These are phyloP conservation scores for Penicillium sp. DNA, from an alignment of 2,329 filamentous ascomycete species.

Conservation along the genomic window DNA sequence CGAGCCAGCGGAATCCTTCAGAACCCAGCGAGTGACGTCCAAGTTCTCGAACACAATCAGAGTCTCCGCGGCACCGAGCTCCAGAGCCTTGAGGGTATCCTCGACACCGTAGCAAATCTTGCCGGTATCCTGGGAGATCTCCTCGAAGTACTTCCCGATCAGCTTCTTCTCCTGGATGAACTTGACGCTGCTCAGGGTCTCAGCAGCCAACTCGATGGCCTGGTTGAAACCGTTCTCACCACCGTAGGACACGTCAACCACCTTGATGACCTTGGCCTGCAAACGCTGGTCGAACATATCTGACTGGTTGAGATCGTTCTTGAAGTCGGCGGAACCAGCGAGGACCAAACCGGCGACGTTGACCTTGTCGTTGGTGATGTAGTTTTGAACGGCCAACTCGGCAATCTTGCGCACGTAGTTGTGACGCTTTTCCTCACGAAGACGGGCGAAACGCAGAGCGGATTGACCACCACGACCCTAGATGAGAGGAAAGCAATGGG, in stretches of 20 bases:
- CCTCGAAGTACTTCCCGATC: slow-evolving; percentile 98
- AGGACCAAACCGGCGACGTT: slow-evolving; percentile 95
- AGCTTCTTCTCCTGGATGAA: slow-evolving; percentile 99
- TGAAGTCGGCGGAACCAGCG: slow-evolving; percentile 98
- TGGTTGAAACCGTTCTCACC: slow-evolving; percentile 99
- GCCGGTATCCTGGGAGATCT: slow-evolving; percentile 96
- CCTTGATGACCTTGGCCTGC: slow-evolving; percentile 95
- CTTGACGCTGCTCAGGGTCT: slow-evolving; percentile 98
- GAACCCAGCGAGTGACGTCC: slow-evolving; percentile 86
- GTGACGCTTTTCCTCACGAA: slow-evolving; percentile 98
- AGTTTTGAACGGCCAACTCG: slow-evolving; percentile 97
- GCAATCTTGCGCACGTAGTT: slow-evolving; percentile 99
- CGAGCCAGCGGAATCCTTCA: slow-evolving; percentile 74
- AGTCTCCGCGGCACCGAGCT: slow-evolving; percentile 90
- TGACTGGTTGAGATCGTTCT: slow-evolving; percentile 96
- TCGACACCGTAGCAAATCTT: slow-evolving; percentile 98
- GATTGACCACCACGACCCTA: slow-evolving; percentile 97
- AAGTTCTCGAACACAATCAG: slow-evolving; percentile 97
- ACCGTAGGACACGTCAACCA: slow-evolving; percentile 98
- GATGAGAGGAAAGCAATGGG: neutral
- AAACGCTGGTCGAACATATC: slow-evolving; percentile 96
- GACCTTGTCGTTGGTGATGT: slow-evolving; percentile 97
- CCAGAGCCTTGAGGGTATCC: slow-evolving; percentile 93
- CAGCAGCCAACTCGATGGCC: slow-evolving; percentile 90
- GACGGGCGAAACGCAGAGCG: slow-evolving; percentile 97